Conservation (phyloP, 139 green algal genomes). For the Deuterostichococcus epilithicus region DNA sequence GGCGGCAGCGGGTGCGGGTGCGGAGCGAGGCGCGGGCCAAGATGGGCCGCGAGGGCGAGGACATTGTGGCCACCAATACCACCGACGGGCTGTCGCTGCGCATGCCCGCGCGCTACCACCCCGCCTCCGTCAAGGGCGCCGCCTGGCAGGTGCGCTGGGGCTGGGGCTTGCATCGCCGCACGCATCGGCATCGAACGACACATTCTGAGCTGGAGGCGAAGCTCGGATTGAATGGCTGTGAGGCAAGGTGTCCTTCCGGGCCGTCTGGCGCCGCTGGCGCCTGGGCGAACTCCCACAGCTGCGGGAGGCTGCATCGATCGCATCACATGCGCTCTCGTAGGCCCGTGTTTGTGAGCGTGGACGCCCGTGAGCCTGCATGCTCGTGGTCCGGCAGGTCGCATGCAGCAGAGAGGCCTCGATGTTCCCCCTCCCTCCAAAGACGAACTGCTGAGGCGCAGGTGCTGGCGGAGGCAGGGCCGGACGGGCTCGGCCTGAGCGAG, state of each 20-base stretch:
- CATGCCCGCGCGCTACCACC: conserved; percentile 57
- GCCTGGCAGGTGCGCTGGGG: conserved; percentile 69
- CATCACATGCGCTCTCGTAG: no score
- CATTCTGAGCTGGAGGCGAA: no score
- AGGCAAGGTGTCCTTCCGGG: no score
- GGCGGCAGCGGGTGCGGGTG: conserved; percentile 20
- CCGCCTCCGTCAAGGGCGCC: conserved; percentile 77
- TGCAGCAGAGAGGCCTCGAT: no score
- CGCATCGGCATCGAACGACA: no score
- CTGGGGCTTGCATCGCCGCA: background rate
- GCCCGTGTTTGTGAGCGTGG: no score
- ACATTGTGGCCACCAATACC: conserved; percentile 43
- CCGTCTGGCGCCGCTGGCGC: no score
- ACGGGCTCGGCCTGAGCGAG: conserved; percentile 65
- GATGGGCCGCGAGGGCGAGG: conserved; percentile 65
- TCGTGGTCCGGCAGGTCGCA: no score
- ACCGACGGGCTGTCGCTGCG: conserved; percentile 47
- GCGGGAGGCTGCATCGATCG: no score
- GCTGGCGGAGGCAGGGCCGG: conserved; percentile 59
- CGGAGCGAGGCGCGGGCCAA: conserved; percentile 33
- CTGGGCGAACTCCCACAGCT: no score
- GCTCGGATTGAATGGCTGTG: no score
- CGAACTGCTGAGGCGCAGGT: conserved; percentile 36
- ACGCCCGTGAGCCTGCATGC: background rate
- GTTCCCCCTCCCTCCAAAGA: no score